phyloP scores from a whole-genome alignment of 2,329 filamentous ascomycete genomes.

The Dactylellina haptotyla region DNA sequence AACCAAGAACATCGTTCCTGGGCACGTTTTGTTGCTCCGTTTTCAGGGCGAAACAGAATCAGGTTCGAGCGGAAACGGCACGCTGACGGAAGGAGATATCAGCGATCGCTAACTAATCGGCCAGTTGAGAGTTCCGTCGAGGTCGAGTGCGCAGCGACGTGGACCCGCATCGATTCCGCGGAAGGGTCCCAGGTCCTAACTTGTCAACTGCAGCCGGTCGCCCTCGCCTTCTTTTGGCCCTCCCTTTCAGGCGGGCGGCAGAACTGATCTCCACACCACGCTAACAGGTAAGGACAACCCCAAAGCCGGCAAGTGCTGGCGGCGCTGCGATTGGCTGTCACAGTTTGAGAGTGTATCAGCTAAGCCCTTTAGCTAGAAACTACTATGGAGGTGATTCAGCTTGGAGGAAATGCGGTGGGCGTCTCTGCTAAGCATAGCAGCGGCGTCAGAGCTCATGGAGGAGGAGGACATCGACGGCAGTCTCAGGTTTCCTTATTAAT shows the following conservation, averaged over 20 bases:
- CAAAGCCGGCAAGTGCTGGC: conserved; percentile 30
- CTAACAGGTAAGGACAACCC: conserved; percentile 38
- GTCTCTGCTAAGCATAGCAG: conserved; percentile 34
- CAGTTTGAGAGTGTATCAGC: conserved; percentile 22
- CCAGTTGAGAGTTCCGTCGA: conserved; percentile 35
- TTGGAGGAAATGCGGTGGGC: conserved; percentile 28
- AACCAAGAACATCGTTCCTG: neutral
- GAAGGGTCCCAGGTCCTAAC: conserved; percentile 18
- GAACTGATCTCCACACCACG: conserved; percentile 39
- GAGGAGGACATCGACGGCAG: conserved; percentile 47
- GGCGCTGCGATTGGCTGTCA: conserved; percentile 39
- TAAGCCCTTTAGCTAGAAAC: conserved; percentile 52
- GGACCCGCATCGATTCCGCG: conserved; percentile 38
- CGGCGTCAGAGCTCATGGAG: conserved; percentile 41
- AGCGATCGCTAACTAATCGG: conserved; percentile 7
- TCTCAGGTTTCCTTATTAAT: conserved; percentile 54
- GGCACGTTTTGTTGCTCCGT: neutral
- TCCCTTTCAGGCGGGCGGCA: conserved; percentile 14
- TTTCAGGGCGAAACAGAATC: neutral
- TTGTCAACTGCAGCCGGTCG: conserved; percentile 45
- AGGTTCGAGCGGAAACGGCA: neutral
- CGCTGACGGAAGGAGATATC: neutral
- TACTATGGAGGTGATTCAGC: conserved; percentile 54
- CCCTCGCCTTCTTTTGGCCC: conserved; percentile 27
- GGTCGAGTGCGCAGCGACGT: conserved; percentile 25